A percentile compares a stretch with the other conserved stretches of the same genome.
These are phyloP conservation scores for Penicillium canescens DNA, from an alignment of 495 filamentous ascomycete species.

Conservation along the genomic window DNA sequence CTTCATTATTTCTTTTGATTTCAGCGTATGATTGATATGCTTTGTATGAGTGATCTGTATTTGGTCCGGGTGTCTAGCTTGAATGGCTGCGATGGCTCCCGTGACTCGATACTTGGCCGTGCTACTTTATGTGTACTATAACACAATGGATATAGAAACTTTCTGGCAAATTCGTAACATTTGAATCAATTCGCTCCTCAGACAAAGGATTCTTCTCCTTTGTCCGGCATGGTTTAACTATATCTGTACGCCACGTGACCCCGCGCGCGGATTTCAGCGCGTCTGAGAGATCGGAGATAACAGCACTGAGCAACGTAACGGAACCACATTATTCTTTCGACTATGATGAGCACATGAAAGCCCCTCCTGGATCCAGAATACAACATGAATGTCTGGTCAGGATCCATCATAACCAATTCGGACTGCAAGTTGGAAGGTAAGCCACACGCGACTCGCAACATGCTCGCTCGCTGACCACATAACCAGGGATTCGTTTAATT, in stretches of 20 bases:
- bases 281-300: conserved; percentile 12
- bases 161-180: neutral
- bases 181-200: neutral
- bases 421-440: conserved; percentile 40
- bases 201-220: neutral
- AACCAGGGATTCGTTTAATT: conserved; percentile 38
- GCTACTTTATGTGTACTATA: conserved; percentile 25
- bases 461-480: conserved; percentile 14
- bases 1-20: conserved; percentile 14
- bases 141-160: conserved; percentile 27
- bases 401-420: conserved; percentile 29
- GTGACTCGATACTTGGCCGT: conserved; percentile 16
- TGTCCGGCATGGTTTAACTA: neutral
- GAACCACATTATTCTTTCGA: neutral
- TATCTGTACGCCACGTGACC: conserved; percentile 11
- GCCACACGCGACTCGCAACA: conserved; percentile 4
- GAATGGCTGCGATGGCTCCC: conserved; percentile 14
- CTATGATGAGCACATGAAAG: neutral
- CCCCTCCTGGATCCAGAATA: neutral
- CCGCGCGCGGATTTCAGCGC: conserved; percentile 13
- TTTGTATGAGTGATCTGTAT: conserved; percentile 13
- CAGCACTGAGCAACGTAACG: neutral
- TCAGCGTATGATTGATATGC: conserved; percentile 17
- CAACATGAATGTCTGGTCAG: conserved; percentile 45
- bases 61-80: conserved; percentile 8